Conservation (phyloP, 2,329 filamentous ascomycete species). For the Phialophora macrospora region DNA sequence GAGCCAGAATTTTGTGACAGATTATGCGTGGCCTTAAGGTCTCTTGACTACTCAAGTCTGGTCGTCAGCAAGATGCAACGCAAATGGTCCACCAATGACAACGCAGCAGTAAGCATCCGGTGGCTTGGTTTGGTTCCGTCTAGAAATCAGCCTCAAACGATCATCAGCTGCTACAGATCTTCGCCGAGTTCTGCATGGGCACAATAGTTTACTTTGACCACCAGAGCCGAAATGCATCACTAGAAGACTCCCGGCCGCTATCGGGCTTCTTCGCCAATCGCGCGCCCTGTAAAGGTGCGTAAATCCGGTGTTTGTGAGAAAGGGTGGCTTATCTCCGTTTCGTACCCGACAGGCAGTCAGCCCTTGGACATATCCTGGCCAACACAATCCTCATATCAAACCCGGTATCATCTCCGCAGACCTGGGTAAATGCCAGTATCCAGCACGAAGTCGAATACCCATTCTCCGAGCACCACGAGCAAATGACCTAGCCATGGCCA, state of each 20-base stretch:
- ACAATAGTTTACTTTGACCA: background rate
- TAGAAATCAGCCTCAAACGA: background rate
- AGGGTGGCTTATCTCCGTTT: background rate
- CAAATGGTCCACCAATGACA: background rate
- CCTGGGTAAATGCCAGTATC: background rate
- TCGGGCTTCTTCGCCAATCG: background rate
- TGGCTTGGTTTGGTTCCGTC: background rate
- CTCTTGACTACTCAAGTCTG: background rate
- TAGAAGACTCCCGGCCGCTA: background rate
- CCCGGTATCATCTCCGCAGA: background rate
- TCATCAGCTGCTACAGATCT: background rate
- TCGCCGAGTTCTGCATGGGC: background rate
- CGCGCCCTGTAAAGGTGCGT: background rate
- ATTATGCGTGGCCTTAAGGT: no score
- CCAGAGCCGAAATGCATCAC: background rate
- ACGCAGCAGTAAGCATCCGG: background rate
- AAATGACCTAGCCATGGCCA: conserved; percentile 1
- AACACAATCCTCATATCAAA: background rate
- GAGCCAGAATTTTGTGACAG: background rate
- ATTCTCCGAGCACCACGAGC: background rate
- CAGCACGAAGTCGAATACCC: background rate
- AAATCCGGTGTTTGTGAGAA: background rate
- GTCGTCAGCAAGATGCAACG: background rate
- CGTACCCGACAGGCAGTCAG: background rate
- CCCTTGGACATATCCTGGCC: no score